These are phyloP conservation scores for Collariella sp. DNA, from an alignment of 495 filamentous ascomycete species.

Conservation along the genomic window DNA sequence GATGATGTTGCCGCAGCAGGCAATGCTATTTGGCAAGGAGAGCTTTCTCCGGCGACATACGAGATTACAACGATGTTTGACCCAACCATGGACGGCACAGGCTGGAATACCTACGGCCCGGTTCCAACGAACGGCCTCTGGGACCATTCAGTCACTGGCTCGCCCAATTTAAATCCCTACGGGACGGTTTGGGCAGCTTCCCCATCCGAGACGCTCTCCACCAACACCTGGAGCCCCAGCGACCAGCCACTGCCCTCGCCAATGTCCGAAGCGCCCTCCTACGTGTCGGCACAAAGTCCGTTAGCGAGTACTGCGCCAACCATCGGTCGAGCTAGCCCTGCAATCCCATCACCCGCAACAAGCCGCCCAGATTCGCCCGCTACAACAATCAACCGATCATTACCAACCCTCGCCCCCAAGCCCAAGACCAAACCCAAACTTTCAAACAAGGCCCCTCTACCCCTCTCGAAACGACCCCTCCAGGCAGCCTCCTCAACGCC, in stretches of 20 bases:
- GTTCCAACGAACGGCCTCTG: neutral
- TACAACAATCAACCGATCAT: neutral
- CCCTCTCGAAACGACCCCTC: neutral
- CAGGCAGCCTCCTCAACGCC: neutral
- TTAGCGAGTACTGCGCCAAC: neutral
- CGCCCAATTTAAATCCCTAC: neutral
- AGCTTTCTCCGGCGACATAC: neutral
- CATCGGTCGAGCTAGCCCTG: neutral
- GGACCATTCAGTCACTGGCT: neutral
- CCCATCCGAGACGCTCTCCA: neutral
- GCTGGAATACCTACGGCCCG: neutral
- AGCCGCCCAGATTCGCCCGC: neutral
- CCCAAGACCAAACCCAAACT: neutral
- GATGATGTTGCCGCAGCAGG: neutral
- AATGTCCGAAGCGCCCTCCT: slow-evolving; percentile 4
- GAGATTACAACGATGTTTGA: neutral
- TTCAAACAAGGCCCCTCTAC: neutral
- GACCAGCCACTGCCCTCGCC: slow-evolving; percentile 6
- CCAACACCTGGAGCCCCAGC: neutral
- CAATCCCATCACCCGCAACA: neutral
- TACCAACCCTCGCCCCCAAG: neutral
- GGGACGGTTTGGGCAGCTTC: neutral
- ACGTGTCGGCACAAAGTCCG: neutral
- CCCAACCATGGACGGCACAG: neutral
- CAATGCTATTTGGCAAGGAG: neutral